Base-by-base conservation (phyloP, 139 green algal species). In the Coelastrella sp. region DNA sequence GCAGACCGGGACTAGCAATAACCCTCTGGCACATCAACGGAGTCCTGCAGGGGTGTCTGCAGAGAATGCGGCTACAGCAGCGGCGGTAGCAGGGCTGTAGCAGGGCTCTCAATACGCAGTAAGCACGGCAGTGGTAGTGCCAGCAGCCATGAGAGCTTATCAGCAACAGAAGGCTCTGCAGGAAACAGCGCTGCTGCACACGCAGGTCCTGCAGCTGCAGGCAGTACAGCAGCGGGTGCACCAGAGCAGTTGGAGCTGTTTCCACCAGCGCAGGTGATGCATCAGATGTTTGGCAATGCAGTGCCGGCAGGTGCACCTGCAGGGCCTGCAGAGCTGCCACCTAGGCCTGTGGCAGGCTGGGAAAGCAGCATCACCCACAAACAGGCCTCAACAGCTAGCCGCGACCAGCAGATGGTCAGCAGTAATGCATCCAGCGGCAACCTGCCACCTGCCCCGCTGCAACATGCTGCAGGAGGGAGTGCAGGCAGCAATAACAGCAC, bases 401-500 rank as follows among this genome's bases (percentile, higher is more conserved):
- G 65, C 19, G 14, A 65, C 2, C 54, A 64, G 77, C 47, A 83
- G 11, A 11, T 32, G 47, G 5, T 10, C 3, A 61, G 22, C 61
- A 56, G 83, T 66, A 66, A 59, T 5, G 23, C 23, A n/a, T 79
- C 32, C 83, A 73, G 83, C 54, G n/a, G 73, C 59, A 82, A 7
- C 23, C 73, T 76, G 22, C 68, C 68, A 8, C 68, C 16, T 10
- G 16, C 16, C 7, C 3, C 11, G 14, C 83, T 80, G 54, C 47
- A 88, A 54, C 73, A 64, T 17, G 73, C 59, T 61, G 59, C 73
- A 32, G 54, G 68, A 8, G 73, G 73, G 23, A 80, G 84, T 23
- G 73, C n/a, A 10, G 59, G 73, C 73, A 83, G 85, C 85, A 83
- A 77, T 4, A 19, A 77, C 85, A 90, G 85, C 56, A 59, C 66